Evolutionary conservation across 768 basidiomycete genomes (phyloP).

Genomic region (Tylopilus intermedius): DNA sequence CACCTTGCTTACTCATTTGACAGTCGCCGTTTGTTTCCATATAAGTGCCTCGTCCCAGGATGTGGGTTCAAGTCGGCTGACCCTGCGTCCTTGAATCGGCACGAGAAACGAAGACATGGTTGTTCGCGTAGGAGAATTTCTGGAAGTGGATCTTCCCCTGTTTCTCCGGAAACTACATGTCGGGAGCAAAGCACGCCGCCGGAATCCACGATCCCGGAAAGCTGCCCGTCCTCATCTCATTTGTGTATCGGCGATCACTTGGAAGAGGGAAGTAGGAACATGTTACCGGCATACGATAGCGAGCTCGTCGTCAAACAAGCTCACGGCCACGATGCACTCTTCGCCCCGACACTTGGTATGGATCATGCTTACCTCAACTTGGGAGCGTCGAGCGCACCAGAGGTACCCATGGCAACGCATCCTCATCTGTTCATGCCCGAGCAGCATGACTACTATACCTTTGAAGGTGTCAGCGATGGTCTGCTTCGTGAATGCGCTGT

Average conservation of each 20-base stretch:
- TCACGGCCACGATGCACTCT: background rate
- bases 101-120: background rate
- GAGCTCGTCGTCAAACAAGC: background rate
- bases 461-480: background rate
- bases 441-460: background rate
- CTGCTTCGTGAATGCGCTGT: background rate
- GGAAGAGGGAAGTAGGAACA: background rate
- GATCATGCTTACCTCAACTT: background rate
- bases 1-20: background rate
- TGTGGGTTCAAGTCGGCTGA: background rate
- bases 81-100: background rate
- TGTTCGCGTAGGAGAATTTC: background rate
- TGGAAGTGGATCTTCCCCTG: too few relatives aligned
- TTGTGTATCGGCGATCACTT: background rate
- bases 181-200: background rate
- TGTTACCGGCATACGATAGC: background rate
- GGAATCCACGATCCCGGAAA: background rate
- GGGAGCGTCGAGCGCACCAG: background rate
- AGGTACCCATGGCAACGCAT: background rate
- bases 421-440: background rate
- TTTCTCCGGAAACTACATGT: background rate
- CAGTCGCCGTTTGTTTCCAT: conserved; percentile 11
- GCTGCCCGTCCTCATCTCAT: background rate
- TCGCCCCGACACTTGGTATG: background rate
- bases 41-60: background rate